Evolutionary conservation across 179 eudicot genomes (phyloP).

Genomic region (Carnegiea gigantea): DNA sequence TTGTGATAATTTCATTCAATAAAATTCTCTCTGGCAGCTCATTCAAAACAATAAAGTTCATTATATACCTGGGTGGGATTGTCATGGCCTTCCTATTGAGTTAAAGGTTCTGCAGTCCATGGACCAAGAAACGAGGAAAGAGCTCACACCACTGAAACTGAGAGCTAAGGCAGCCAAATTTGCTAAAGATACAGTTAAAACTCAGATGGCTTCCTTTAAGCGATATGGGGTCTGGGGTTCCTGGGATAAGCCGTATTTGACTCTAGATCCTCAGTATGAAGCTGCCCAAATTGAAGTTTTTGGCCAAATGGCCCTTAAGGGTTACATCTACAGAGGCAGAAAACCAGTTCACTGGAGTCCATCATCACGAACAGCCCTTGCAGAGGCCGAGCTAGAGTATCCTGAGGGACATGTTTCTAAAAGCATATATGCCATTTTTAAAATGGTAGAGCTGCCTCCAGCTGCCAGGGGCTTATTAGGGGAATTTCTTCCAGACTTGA

Average conservation of each 20-base stretch:
- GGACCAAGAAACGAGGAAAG: constrained; percentile 83
- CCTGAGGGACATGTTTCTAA: constrained; percentile 96
- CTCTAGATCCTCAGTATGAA: constrained; percentile 95
- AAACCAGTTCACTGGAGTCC: constrained; percentile 99
- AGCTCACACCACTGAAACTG: constrained; percentile 85
- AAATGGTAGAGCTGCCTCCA: constrained; percentile 51
- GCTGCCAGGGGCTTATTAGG: constrained; percentile 48
- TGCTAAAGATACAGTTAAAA: constrained; percentile 89
- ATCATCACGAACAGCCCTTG: constrained; percentile 96
- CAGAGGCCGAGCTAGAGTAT: constrained; percentile 98
- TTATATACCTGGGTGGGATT: constrained; percentile 98
- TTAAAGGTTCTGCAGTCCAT: constrained; percentile 93
- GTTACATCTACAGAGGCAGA: constrained; percentile 86
- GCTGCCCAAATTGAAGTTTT: constrained; percentile 98
- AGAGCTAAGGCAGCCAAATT: constrained; percentile 94
- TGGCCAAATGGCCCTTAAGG: constrained; percentile 90
- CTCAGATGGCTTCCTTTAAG: constrained; percentile 93
- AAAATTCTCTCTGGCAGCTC: constrained; percentile 59
- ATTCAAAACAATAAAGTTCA: constrained; percentile 83
- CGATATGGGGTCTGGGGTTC: constrained; percentile 94
- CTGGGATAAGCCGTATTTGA: constrained; percentile 91
- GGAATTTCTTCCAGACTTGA: constrained; percentile 68
- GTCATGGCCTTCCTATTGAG: constrained; percentile 99
- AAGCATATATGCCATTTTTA: constrained; percentile 86
- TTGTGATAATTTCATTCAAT: not conserved